Percentiles rank a stretch among this genome's conserved stretches.
phyloP scores from a whole-genome alignment of 192 early-diverging fungal genomes.

The Coemansia reversa region DNA sequence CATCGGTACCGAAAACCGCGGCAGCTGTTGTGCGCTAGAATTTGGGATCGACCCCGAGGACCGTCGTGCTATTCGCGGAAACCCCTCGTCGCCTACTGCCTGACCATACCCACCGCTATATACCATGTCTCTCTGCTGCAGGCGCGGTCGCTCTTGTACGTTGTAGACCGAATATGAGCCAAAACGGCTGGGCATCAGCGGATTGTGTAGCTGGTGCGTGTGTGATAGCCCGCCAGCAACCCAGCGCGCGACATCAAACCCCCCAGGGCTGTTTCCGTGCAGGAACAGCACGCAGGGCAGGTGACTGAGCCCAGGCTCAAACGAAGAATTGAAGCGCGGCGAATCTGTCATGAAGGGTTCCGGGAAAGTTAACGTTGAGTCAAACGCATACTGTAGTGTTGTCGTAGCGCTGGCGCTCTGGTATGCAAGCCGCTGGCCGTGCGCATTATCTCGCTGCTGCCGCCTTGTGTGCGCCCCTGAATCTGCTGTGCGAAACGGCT shows the following conservation, averaged over 20 bases:
- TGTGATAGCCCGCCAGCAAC: conserved; percentile 51
- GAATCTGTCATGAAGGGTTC: conserved; percentile 42
- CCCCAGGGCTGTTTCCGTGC: conserved; percentile 49
- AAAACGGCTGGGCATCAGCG: conserved; percentile 49
- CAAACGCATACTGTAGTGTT: conserved; percentile 54
- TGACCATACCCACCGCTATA: neutral
- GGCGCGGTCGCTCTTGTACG: conserved; percentile 19
- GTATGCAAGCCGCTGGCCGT: conserved; percentile 17
- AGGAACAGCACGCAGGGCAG: conserved; percentile 53
- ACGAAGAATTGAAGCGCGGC: conserved; percentile 53
- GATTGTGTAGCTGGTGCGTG: conserved; percentile 42
- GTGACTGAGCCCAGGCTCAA: conserved; percentile 50
- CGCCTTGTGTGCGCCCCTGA: conserved; percentile 21
- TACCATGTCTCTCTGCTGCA: neutral
- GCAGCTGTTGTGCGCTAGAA: neutral
- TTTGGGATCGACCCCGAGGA: neutral
- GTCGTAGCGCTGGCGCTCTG: conserved; percentile 24
- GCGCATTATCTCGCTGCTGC: conserved; percentile 5
- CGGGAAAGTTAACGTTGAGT: conserved; percentile 49
- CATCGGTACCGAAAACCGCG: conserved; percentile 25
- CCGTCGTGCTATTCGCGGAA: neutral
- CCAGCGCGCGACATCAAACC: conserved; percentile 57
- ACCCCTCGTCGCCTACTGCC: neutral
- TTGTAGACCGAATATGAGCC: conserved; percentile 47
- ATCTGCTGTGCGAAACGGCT: conserved; percentile 31